Evolutionary conservation across 176 grass and related monocot genomes (phyloP).

Genomic region (Triticum aestivum): DNA sequence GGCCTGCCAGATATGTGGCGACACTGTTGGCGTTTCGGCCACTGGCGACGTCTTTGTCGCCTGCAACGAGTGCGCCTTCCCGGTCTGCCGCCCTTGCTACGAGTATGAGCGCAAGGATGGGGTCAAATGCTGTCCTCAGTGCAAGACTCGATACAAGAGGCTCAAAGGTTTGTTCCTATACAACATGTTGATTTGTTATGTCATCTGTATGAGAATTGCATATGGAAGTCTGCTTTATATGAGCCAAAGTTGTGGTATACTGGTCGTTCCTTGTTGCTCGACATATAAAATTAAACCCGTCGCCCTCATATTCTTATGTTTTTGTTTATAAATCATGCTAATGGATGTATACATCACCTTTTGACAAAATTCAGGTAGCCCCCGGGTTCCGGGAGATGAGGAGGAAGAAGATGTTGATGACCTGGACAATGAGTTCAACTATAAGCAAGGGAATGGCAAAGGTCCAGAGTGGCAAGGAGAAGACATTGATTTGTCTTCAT

Average conservation of each 20-base stretch:
- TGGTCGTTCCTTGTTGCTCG: neutral
- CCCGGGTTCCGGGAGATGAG: conserved; percentile 92
- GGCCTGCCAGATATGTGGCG: conserved; percentile 95
- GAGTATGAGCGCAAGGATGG: conserved; percentile 98
- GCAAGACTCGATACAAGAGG: conserved; percentile 99
- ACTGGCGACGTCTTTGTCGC: conserved; percentile 89
- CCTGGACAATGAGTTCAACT: conserved; percentile 95
- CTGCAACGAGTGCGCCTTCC: conserved; percentile 99
- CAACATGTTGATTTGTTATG: neutral
- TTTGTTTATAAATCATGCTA: neutral
- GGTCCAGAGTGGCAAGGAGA: conserved; percentile 58
- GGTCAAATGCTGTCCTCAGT: conserved; percentile 93
- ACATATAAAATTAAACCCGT: neutral
- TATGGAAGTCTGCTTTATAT: neutral
- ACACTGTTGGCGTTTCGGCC: conserved; percentile 73
- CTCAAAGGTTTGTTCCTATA: conserved; percentile 69
- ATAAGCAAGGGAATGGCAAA: conserved; percentile 73
- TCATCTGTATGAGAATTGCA: neutral
- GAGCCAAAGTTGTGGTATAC: neutral
- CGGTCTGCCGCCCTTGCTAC: conserved; percentile 96
- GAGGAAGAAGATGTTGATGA: conserved; percentile 98
- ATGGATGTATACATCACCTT: neutral
- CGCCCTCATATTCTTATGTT: neutral
- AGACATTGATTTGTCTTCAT: conserved; percentile 87
- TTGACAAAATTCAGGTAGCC: conserved; percentile 65